Evolutionary conservation across 2,329 filamentous ascomycete genomes (phyloP), one percentile per base, ranked within the genome.

Genomic region (Clarireedia paspali): DNA sequence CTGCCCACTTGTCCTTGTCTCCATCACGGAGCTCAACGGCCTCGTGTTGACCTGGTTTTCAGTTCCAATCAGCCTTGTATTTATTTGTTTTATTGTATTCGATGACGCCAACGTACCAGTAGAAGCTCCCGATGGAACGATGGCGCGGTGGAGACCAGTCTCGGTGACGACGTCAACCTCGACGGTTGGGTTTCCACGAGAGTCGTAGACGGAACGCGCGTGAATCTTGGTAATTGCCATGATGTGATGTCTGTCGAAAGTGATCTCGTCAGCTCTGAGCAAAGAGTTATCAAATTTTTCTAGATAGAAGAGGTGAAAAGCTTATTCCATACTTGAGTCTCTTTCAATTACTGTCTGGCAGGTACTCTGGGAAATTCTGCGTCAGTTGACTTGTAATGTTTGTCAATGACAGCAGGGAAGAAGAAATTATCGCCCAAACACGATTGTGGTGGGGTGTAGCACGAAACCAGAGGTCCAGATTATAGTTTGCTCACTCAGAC

Each of bases 161-260:
- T 95, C 90, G 68, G 91, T 96, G 77, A 95, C 88, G 68, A 96
- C 84, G 74, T 96, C 92, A 70, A 97, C 92, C 83, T 97, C 92
- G 71, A 96, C 92, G 73, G 94, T 99, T 71, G 94, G 94, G 86
- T 99, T 99, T 74, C 84, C 84, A 73, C 94, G 92, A 75, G 94
- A 97, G 84, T 99, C 94, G 84, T 92, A 99, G 80, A 99, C 91
- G 71, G 87, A 91, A 73, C 94, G 88, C 72, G 88, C 89, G 83
- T 91, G 88, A 73, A 94, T 83, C 82, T 91, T 92, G 75, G 85
- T 84, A 76, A 94, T 89, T 70, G 88, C 79, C 94, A 99, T 99
- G 66, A 72, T 91, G 76, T 68, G 15, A 55, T 61, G 57, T 63
- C 61, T 65, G 57, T 55, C 27, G 56, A 51, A 53, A 50, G 56